Evolutionary conservation across 2,329 filamentous ascomycete species (phyloP).

Genomic region (Beauveria brongniartii): DNA sequence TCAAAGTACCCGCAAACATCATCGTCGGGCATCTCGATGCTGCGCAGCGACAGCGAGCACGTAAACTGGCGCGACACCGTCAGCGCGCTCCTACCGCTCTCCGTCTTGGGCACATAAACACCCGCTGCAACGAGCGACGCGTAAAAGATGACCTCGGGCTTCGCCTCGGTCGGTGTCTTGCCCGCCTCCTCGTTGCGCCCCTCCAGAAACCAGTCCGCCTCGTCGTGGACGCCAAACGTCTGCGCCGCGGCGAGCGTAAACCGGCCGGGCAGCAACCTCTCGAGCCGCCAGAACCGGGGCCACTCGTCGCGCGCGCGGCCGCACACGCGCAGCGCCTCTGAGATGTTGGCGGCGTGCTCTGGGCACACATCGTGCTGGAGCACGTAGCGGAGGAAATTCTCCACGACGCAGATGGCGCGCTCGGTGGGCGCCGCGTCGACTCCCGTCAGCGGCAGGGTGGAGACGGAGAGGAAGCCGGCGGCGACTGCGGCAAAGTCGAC

Average conservation of each 20-base stretch:
- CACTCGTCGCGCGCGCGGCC: conserved; percentile 60
- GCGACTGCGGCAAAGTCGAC: conserved; percentile 76
- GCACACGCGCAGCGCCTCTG: conserved; percentile 58
- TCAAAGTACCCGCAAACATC: conserved; percentile 37
- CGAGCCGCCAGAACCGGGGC: conserved; percentile 45
- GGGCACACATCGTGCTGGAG: conserved; percentile 78
- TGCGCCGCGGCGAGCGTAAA: conserved; percentile 73
- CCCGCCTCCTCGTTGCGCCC: conserved; percentile 1
- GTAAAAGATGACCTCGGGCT: conserved; percentile 33
- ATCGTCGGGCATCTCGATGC: conserved; percentile 37
- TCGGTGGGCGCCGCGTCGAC: conserved; percentile 47
- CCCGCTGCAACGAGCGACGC: conserved; percentile 34
- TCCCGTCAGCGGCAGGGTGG: conserved; percentile 46
- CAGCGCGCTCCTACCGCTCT: not conserved
- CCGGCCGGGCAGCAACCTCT: conserved; percentile 55
- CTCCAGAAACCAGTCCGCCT: conserved; percentile 23
- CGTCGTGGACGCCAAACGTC: conserved; percentile 45
- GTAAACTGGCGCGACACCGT: conserved; percentile 20
- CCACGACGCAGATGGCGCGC: conserved; percentile 57
- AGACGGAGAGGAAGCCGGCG: conserved; percentile 66
- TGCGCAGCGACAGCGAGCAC: conserved; percentile 52
- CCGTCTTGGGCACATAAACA: conserved; percentile 16
- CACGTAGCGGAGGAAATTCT: conserved; percentile 85
- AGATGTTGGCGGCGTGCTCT: conserved; percentile 64
- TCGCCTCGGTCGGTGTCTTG: not conserved